Base-by-base conservation (phyloP, 2,329 filamentous ascomycete species). In the Metarhizium humberi region DNA sequence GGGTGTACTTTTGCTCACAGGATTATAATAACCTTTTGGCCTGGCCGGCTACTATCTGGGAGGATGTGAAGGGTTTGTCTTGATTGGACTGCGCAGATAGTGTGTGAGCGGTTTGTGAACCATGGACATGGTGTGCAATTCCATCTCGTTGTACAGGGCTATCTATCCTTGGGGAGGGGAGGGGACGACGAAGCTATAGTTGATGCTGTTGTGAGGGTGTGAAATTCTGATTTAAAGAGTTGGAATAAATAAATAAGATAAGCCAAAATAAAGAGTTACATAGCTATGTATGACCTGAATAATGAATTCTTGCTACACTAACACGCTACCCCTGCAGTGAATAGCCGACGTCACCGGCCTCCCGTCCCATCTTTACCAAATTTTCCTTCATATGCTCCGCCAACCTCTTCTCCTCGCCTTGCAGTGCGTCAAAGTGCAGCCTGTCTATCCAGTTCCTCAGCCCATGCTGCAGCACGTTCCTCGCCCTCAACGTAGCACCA, bases 381-480 rank as follows among this genome's bases (percentile, higher is more conserved):
- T 79, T 75, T 58, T 73, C 72, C 60, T 84, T 78, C 86, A 89
- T 89, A 29, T 64, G 78, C 66, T 81, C 78, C 1, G 86, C 85
- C 61, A 77, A 72, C 61, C 62, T 63, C 59, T 72, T 75, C 60
- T 72, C 66, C 51, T 62, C 69, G 60, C 72, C 75, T 7, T 63
- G 67, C 56, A 84, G 61, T 10, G 58, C 67, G 38, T 69, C 70
- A 56, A 89, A 81, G 63, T 84, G 77, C 59, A 80, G 80, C 30
- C 72, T 62, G 32, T 75, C 76, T 5, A 87, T 83, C 85, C 85
- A 90, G 46, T 72, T 74, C 4, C 84, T 84, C 29, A 89, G 77
- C 4, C 84, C 86, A 70, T 90, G 86, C 75, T 90, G 86, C 64
- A 90, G 68, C 60, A 90, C 86, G 67, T 89, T 89, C 61, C 85